phyloP scores from a whole-genome alignment of 768 basidiomycete genomes.

The Lentinula lateritia region DNA sequence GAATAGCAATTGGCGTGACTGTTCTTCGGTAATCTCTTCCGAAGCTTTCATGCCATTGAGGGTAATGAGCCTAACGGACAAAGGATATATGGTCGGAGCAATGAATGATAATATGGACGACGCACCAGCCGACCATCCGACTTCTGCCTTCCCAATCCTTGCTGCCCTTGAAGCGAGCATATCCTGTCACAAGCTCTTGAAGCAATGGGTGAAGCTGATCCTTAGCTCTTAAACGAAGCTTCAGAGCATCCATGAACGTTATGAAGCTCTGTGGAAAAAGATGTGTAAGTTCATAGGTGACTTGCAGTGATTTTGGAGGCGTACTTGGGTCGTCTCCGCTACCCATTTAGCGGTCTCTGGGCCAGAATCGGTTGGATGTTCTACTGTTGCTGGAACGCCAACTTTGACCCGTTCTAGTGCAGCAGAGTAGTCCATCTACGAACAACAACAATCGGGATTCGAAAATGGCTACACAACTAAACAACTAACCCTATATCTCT shows the following conservation, averaged over 20 bases:
- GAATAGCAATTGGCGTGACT: slow-evolving; percentile 92
- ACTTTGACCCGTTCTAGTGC: slow-evolving; percentile 87
- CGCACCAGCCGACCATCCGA: slow-evolving; percentile 88
- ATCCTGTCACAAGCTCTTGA: slow-evolving; percentile 92
- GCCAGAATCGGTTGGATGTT: slow-evolving; percentile 89
- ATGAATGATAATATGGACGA: slow-evolving; percentile 1
- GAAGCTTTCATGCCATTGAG: slow-evolving; percentile 96
- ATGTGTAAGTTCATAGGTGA: background rate
- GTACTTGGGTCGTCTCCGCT: slow-evolving; percentile 92
- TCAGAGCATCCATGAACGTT: slow-evolving; percentile 97
- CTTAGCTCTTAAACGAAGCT: slow-evolving; percentile 89
- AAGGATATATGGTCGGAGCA: background rate
- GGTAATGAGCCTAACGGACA: slow-evolving; percentile 76
- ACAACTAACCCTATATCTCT: slow-evolving; percentile 65
- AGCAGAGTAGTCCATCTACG: slow-evolving; percentile 90
- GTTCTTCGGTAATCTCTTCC: slow-evolving; percentile 93
- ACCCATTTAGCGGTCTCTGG: slow-evolving; percentile 96
- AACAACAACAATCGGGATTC: background rate
- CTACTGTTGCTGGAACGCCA: slow-evolving; percentile 94
- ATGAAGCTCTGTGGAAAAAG: slow-evolving; percentile 73
- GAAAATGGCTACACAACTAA: background rate
- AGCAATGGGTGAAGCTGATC: slow-evolving; percentile 94
- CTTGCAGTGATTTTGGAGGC: slow-evolving; percentile 4
- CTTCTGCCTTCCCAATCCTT: slow-evolving; percentile 96
- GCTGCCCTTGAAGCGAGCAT: slow-evolving; percentile 90